A percentile compares a stretch with the other conserved stretches of the same genome.
phyloP scores from a whole-genome alignment of 208 protist genomes.

The Wallacemonas collosoma region DNA sequence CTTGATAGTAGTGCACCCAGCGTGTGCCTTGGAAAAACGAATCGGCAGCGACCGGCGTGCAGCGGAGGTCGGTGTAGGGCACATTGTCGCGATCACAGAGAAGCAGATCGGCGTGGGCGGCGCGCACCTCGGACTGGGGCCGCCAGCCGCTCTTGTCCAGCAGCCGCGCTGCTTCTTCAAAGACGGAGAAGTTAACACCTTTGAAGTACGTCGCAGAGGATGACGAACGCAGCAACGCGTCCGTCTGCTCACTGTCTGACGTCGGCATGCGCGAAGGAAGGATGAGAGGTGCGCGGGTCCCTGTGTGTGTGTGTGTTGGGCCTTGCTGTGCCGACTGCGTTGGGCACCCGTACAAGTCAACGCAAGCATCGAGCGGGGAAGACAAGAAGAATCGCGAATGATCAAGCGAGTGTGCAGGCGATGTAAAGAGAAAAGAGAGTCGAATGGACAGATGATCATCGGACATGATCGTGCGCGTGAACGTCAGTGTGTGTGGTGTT shows the following conservation, averaged over 20 bases:
- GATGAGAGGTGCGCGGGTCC: no score
- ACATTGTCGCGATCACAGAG: conserved; percentile 86
- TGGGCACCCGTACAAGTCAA: no score
- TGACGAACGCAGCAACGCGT: neutral
- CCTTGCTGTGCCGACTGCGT: no score
- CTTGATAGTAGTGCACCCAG: conserved; percentile 91
- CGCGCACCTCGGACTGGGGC: conserved; percentile 20
- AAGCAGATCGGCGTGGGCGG: conserved; percentile 52
- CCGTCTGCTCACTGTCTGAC: neutral
- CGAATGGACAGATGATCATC: no score
- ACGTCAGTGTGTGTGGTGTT: no score
- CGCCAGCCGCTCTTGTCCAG: conserved; percentile 61
- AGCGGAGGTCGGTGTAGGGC: conserved; percentile 71
- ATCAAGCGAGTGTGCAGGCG: no score
- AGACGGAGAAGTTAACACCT: conserved; percentile 72
- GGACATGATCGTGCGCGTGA: no score
- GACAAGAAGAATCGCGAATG: neutral
- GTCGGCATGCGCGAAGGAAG: neutral
- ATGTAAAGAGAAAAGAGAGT: no score
- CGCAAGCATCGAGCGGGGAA: neutral
- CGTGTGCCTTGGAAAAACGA: conserved; percentile 64
- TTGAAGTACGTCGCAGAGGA: conserved; percentile 22
- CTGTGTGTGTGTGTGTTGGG: neutral
- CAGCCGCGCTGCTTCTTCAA: conserved; percentile 79
- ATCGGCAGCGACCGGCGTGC: conserved; percentile 46